Conservation (phyloP, 2,329 filamentous ascomycete genomes). For the Colletotrichum sp. region DNA sequence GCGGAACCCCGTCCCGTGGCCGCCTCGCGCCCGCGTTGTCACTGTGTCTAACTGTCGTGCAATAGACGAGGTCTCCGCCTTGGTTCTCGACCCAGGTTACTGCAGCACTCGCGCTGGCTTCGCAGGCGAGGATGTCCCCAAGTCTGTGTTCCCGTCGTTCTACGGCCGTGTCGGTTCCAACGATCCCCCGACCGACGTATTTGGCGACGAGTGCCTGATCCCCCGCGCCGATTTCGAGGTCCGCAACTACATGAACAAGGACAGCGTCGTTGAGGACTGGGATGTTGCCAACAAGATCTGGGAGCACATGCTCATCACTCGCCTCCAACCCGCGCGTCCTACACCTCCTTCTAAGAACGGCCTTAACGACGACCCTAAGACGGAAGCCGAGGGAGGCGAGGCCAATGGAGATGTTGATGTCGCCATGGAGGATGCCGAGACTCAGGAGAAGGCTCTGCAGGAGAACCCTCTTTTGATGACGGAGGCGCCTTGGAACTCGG, state of each 20-base stretch:
- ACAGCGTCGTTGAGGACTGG: constrained; percentile 96
- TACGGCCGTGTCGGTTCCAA: constrained; percentile 71
- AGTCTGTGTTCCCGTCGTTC: constrained; percentile 88
- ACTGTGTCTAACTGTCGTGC: neutral
- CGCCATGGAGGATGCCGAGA: constrained; percentile 57
- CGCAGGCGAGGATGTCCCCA: constrained; percentile 96
- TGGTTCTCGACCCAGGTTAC: constrained; percentile 95
- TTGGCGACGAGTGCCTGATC: constrained; percentile 89
- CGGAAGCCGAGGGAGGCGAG: constrained; percentile 63
- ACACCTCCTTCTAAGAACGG: constrained; percentile 77
- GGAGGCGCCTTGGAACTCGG: constrained; percentile 89
- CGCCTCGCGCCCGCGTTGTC: neutral
- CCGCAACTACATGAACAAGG: constrained; percentile 88
- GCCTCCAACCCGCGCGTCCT: constrained; percentile 79
- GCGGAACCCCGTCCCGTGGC: neutral
- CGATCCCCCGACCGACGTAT: constrained; percentile 65
- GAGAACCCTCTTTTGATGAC: constrained; percentile 94
- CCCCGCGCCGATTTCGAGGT: constrained; percentile 80
- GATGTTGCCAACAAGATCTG: constrained; percentile 87
- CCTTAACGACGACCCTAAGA: constrained; percentile 71
- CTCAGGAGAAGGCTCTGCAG: constrained; percentile 77
- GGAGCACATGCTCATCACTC: constrained; percentile 90
- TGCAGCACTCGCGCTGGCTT: constrained; percentile 92
- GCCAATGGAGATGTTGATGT: constrained; percentile 68
- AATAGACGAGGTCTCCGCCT: constrained; percentile 93